These are phyloP conservation scores for Penicillium argentinense DNA, from an alignment of 495 filamentous ascomycete genomes.

Conservation along the genomic window DNA sequence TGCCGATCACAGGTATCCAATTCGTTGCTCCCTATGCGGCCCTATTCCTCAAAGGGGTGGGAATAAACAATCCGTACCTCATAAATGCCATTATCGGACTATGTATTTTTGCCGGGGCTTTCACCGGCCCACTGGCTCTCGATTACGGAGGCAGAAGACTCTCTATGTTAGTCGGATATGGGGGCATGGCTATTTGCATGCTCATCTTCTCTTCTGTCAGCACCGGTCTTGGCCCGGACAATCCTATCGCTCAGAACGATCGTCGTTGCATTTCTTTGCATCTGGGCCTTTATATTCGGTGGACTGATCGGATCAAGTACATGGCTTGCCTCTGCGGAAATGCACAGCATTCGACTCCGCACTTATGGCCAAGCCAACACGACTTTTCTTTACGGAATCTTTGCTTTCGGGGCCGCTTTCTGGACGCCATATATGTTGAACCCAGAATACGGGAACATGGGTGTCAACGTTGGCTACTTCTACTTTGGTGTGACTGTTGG, in stretches of 20 bases:
- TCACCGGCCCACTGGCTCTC: constrained; percentile 20
- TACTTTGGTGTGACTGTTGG: constrained; percentile 26
- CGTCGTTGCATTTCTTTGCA: constrained; percentile 24
- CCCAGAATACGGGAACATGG: constrained; percentile 29
- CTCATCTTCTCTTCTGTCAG: constrained; percentile 26
- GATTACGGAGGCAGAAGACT: constrained; percentile 29
- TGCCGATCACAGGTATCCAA: constrained; percentile 29
- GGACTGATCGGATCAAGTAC: constrained; percentile 24
- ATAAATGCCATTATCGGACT: constrained; percentile 32
- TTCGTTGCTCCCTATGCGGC: constrained; percentile 31
- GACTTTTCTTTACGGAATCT: constrained; percentile 24
- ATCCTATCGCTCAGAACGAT: constrained; percentile 15
- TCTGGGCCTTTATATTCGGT: constrained; percentile 32
- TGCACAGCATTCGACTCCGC: constrained; percentile 32
- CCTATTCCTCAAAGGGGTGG: constrained; percentile 25
- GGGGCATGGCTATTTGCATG: constrained; percentile 28
- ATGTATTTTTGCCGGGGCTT: constrained; percentile 28
- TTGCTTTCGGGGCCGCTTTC: constrained; percentile 29
- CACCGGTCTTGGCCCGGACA: constrained; percentile 15
- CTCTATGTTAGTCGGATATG: constrained; percentile 22
- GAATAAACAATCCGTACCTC: constrained; percentile 28
- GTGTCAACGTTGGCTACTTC: constrained; percentile 30
- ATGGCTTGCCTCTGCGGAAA: constrained; percentile 22
- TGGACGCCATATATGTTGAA: constrained; percentile 35
- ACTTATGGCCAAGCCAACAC: constrained; percentile 32